These are phyloP conservation scores for Kwoniella shivajii DNA, from an alignment of 1,284 basidiomycete genomes.

Conservation along the genomic window DNA sequence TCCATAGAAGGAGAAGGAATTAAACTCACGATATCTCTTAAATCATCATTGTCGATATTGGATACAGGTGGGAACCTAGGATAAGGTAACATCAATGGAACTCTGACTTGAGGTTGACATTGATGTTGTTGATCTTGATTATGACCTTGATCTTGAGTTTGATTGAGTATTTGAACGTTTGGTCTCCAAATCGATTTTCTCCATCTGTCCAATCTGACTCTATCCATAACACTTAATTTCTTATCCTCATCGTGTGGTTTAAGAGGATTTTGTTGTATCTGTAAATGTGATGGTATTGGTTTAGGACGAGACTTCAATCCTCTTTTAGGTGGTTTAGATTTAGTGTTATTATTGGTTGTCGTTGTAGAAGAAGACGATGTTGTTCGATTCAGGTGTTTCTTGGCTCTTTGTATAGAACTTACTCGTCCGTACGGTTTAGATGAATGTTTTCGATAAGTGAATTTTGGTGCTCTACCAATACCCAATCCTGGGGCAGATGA, in stretches of 20 bases:
- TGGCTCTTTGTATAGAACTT: conserved; percentile 26
- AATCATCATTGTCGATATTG: background rate
- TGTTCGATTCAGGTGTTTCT: conserved; percentile 16
- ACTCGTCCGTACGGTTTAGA: conserved; percentile 22
- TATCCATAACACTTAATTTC: conserved; percentile 3
- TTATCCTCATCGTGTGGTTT: background rate
- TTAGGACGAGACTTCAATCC: background rate
- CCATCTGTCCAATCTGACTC: conserved; percentile 9
- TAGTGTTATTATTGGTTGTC: background rate
- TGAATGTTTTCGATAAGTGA: conserved; percentile 8
- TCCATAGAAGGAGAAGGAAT: background rate
- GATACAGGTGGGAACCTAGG: conserved; percentile 23
- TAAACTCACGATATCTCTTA: conserved; percentile 30
- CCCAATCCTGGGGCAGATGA: conserved; percentile 9
- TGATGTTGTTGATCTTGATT: too few relatives aligned
- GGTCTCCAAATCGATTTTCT: conserved; percentile 13
- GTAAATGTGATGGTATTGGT: background rate
- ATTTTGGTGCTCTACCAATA: conserved; percentile 31
- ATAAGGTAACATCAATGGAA: conserved; percentile 23
- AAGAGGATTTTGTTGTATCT: background rate
- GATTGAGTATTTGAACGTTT: too few relatives aligned
- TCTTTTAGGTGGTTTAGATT: background rate
- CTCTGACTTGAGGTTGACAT: conserved; percentile 3
- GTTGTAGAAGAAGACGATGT: background rate
- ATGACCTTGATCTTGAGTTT: background rate